Evolutionary conservation across 2,329 filamentous ascomycete species (phyloP).

Genomic region (Pestalotiopsis sp.): DNA sequence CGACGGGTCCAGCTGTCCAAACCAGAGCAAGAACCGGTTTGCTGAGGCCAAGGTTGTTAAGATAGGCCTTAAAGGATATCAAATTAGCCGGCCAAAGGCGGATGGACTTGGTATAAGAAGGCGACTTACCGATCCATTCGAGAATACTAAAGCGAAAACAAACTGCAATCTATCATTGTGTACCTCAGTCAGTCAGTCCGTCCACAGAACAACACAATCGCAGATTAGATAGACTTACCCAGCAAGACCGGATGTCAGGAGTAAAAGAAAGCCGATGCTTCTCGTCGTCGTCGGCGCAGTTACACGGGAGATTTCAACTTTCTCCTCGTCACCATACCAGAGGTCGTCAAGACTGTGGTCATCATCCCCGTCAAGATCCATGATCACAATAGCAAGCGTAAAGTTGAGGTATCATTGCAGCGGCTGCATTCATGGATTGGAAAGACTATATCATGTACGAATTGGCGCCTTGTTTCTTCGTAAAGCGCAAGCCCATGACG

Average conservation of each 20-base stretch:
- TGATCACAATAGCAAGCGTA: neutral
- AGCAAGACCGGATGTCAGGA: neutral
- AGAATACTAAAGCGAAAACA: neutral
- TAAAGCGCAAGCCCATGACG: neutral
- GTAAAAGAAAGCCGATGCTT: neutral
- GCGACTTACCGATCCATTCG: neutral
- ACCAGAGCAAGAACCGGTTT: neutral
- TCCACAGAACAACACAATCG: neutral
- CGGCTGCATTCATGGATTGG: neutral
- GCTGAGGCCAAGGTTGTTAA: neutral
- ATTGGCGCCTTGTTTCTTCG: no score
- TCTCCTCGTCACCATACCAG: neutral
- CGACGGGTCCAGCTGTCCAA: neutral
- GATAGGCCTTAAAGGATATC: neutral
- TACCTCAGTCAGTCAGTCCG: neutral
- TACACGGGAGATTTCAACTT: neutral
- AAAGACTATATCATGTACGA: neutral
- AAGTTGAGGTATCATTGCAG: neutral
- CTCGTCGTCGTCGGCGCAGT: neutral
- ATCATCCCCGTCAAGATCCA: neutral
- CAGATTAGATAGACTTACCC: neutral
- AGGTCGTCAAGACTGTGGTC: neutral
- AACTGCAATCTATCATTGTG: neutral
- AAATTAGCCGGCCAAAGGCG: neutral
- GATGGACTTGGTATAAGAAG: neutral